Percentiles rank a stretch among this genome's conserved stretches.
phyloP scores from a whole-genome alignment of 2,329 filamentous ascomycete species.

The Sporothrix pseudoabietina region DNA sequence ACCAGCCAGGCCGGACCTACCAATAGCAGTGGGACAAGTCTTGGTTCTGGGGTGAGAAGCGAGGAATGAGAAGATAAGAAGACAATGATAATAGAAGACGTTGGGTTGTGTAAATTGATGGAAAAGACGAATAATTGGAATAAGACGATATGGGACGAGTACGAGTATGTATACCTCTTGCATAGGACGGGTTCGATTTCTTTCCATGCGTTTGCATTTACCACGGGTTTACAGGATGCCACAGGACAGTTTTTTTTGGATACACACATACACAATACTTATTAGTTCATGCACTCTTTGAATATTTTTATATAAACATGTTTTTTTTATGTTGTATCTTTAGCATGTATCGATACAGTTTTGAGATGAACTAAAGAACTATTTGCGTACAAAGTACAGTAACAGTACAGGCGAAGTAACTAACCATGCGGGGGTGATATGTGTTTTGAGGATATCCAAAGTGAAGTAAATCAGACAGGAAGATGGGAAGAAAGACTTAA shows the following conservation, averaged over 20 bases:
- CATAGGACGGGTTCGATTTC: neutral
- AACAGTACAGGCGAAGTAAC: neutral
- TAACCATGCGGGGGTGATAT: neutral
- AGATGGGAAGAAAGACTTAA: neutral
- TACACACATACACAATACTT: neutral
- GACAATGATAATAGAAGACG: neutral
- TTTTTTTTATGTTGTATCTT: constrained; percentile 7
- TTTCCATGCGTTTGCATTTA: neutral
- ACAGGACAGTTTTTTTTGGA: neutral
- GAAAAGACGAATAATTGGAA: neutral
- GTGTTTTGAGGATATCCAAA: constrained; percentile 9
- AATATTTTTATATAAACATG: neutral
- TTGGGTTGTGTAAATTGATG: neutral
- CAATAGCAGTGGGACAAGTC: neutral
- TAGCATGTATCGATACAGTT: constrained; percentile 1
- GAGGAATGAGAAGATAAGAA: neutral
- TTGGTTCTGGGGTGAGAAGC: neutral
- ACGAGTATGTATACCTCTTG: constrained; percentile 24
- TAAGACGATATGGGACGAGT: neutral
- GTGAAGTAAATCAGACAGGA: neutral
- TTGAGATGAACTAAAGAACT: neutral
- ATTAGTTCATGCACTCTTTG: neutral
- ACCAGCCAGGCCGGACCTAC: constrained; percentile 29
- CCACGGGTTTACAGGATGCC: neutral
- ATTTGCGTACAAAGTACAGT: neutral